Evolutionary conservation across 345 rosid species (phyloP).

Genomic region (Barbarea vulgaris): DNA sequence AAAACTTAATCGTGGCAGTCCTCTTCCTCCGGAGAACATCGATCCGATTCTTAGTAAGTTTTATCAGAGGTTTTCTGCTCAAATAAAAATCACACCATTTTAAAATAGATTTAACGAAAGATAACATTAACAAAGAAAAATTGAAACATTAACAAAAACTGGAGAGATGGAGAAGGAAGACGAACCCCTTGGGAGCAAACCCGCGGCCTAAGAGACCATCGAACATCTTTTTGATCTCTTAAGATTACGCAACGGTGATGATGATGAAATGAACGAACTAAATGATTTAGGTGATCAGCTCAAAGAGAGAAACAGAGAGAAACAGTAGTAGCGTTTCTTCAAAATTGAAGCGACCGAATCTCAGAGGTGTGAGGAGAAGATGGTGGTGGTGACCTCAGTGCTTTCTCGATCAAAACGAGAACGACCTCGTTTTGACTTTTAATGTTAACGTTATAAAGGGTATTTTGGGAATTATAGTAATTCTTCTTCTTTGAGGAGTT

Average conservation of each 20-base stretch:
- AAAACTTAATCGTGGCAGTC: slow-evolving; percentile 78
- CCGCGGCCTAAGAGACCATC: slow-evolving; percentile 90
- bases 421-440: slow-evolving; percentile 33
- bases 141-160: neutral
- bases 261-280: slow-evolving; percentile 4
- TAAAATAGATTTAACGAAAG: neutral
- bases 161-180: slow-evolving; percentile 2
- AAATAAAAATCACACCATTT: slow-evolving; percentile 14
- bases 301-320: neutral
- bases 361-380: slow-evolving; percentile 13
- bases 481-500: neutral
- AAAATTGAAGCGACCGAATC: slow-evolving; percentile 24
- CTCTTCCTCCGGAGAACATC: slow-evolving; percentile 83
- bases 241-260: slow-evolving; percentile 6
- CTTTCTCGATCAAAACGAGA: neutral
- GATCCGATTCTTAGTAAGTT: slow-evolving; percentile 76
- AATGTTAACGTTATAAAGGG: slow-evolving; percentile 39
- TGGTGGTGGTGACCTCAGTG: slow-evolving; percentile 10
- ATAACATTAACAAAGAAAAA: neutral
- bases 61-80: slow-evolving; percentile 79
- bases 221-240: slow-evolving; percentile 61
- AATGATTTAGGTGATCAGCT: neutral
- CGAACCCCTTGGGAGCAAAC: slow-evolving; percentile 71
- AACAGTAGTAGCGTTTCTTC: neutral
- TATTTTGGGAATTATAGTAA: neutral